Percentiles rank a stretch among this genome's conserved stretches.
phyloP scores from a whole-genome alignment of 73 alveolate species.

The Durusdinium trenchii region DNA sequence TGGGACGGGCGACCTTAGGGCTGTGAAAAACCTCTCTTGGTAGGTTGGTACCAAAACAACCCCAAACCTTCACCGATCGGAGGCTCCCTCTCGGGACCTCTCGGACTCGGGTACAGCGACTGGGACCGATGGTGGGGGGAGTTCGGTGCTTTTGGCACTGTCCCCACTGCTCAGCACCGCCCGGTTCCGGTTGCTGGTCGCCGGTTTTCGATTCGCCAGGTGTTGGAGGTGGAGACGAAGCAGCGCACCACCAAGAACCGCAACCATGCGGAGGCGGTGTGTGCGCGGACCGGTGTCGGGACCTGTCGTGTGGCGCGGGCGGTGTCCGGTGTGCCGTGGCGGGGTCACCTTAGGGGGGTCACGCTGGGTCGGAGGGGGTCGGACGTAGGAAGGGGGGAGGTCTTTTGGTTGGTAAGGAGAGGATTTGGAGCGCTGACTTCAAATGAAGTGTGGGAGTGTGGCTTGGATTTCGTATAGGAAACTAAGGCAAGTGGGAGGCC shows the following conservation, averaged over 20 bases:
- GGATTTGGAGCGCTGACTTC: not conserved
- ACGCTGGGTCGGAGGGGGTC: not conserved
- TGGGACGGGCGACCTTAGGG: no score
- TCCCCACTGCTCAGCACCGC: not conserved
- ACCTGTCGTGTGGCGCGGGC: not conserved
- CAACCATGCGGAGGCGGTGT: constrained; percentile 78
- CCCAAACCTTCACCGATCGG: no score
- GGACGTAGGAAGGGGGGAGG: not conserved
- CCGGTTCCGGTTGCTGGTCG: no score
- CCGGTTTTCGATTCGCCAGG: not conserved
- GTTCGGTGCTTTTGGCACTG: not conserved
- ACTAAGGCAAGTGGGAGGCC: no score
- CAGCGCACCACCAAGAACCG: constrained; percentile 77
- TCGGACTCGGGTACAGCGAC: not conserved
- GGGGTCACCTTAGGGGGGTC: not conserved
- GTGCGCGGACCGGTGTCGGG: not conserved
- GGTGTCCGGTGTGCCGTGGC: not conserved
- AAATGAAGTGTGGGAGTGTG: not conserved
- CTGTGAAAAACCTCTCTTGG: no score
- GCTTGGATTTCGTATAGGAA: no score
- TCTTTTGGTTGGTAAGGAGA: not conserved
- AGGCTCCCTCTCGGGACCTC: not conserved
- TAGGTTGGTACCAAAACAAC: no score
- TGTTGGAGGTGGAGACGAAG: constrained; percentile 39
- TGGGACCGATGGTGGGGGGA: not conserved